A percentile compares a stretch with the other conserved stretches of the same genome.
Conservation (phyloP, 257 asterid genomes). For the Leonotis leonurus region DNA sequence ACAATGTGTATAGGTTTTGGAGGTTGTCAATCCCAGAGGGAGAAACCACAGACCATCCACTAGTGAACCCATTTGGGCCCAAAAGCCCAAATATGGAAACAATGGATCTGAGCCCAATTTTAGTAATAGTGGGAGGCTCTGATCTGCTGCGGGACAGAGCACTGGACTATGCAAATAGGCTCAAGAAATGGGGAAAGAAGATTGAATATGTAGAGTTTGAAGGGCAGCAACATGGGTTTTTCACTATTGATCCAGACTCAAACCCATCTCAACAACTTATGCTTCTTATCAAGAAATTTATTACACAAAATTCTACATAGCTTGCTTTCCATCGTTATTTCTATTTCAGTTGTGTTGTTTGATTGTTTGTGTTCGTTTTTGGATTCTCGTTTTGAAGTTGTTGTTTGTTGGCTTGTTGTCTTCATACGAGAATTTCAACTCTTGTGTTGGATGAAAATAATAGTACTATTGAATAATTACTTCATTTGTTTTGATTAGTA, state of each 20-base stretch:
- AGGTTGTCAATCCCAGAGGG: conserved; percentile 54
- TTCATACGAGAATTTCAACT: too few relatives aligned
- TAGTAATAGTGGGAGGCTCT: conserved; percentile 47
- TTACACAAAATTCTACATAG: conserved; percentile 26
- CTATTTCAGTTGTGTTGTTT: background rate
- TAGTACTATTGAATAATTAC: too few relatives aligned
- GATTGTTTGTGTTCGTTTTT: too few relatives aligned
- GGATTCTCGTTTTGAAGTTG: too few relatives aligned
- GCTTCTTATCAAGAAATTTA: conserved; percentile 37
- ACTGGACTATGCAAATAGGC: conserved; percentile 34
- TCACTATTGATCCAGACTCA: conserved; percentile 51
- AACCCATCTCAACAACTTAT: conserved; percentile 36
- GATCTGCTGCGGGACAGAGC: conserved; percentile 65
- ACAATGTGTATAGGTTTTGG: conserved; percentile 77
- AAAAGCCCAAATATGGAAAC: conserved; percentile 33
- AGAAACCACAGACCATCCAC: conserved; percentile 53
- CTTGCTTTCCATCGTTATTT: too few relatives aligned
- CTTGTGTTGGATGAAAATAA: too few relatives aligned
- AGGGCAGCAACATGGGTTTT: conserved; percentile 78
- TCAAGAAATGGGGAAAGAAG: conserved; percentile 47
- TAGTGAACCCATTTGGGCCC: conserved; percentile 69
- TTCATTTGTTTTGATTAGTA: too few relatives aligned
- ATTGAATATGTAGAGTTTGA: conserved; percentile 62
- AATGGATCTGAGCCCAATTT: conserved; percentile 44
- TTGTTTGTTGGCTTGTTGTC: too few relatives aligned